Conservation (phyloP, 1,139 yeast species). For the Kluyveromyces sp. region DNA sequence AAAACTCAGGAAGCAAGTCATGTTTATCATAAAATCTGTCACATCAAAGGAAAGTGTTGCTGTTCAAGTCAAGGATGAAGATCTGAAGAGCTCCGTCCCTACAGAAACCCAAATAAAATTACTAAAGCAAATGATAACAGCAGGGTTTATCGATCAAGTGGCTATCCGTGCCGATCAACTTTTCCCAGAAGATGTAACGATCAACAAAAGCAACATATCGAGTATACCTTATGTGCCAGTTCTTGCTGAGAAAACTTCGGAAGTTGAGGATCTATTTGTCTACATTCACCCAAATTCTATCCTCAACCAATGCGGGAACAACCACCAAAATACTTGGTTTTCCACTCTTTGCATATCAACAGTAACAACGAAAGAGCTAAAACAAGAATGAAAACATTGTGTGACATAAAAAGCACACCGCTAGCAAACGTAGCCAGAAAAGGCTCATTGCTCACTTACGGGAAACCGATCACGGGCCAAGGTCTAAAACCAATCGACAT, state of each 20-base stretch:
- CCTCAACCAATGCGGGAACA: conserved; percentile 40
- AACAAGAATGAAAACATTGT: conserved; percentile 67
- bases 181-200: conserved; percentile 52
- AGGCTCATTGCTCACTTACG: conserved; percentile 68
- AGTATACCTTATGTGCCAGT: conserved; percentile 71
- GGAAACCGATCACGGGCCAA: conserved; percentile 78
- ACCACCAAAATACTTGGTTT: conserved; percentile 74
- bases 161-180: conserved; percentile 71
- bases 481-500: conserved; percentile 77
- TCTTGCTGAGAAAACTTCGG: conserved; percentile 42
- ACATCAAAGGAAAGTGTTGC: conserved; percentile 55
- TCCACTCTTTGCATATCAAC: conserved; percentile 49
- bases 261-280: conserved; percentile 44
- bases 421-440: conserved; percentile 68
- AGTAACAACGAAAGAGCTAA: conserved; percentile 35
- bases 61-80: conserved; percentile 38
- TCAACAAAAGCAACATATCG: conserved; percentile 52
- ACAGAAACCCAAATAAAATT: conserved; percentile 60
- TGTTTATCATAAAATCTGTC: conserved; percentile 61
- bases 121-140: conserved; percentile 82
- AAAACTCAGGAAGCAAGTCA: conserved; percentile 73
- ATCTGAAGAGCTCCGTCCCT: conserved; percentile 62
- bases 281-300: conserved; percentile 78
- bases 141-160: conserved; percentile 88
- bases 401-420: conserved; percentile 68